Evolutionary conservation across 2,329 filamentous ascomycete species (phyloP).

Genomic region (Aspergillus sp.): DNA sequence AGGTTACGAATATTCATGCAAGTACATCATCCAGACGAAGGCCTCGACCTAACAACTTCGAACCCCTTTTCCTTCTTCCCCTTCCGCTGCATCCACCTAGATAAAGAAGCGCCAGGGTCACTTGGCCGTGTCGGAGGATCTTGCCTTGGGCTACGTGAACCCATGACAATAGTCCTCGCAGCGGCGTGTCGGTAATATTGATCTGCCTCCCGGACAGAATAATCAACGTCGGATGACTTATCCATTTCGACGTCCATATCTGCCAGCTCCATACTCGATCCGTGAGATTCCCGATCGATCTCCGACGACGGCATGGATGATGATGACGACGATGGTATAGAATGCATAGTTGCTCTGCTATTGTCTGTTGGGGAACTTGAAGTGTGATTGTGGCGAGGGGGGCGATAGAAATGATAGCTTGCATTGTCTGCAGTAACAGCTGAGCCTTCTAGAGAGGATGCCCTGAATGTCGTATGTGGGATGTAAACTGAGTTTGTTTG

Average conservation of each 20-base stretch:
- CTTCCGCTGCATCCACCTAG: not conserved
- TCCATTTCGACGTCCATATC: not conserved
- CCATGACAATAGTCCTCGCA: not conserved
- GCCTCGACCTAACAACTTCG: conserved; percentile 1
- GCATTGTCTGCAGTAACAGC: no score
- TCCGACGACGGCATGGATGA: no score
- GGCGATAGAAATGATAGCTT: not conserved
- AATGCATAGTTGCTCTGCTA: not conserved
- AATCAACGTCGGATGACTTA: not conserved
- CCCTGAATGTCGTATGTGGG: not conserved
- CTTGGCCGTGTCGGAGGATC: not conserved
- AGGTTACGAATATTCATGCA: no score
- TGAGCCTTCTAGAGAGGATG: not conserved
- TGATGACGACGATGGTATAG: not conserved
- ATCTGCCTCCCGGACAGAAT: conserved; percentile 5
- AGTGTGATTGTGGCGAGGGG: not conserved
- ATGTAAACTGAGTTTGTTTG: not conserved
- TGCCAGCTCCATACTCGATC: not conserved
- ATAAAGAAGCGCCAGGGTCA: not conserved
- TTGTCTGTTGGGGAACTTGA: not conserved
- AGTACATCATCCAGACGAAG: no score
- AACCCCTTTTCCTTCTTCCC: conserved; percentile 5
- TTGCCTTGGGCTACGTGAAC: not conserved
- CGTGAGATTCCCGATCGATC: no score
- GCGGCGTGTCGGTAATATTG: conserved; percentile 2